Base-by-base conservation (phyloP, 2,329 filamentous ascomycete genomes). In the Hymenoscyphus occultus region DNA sequence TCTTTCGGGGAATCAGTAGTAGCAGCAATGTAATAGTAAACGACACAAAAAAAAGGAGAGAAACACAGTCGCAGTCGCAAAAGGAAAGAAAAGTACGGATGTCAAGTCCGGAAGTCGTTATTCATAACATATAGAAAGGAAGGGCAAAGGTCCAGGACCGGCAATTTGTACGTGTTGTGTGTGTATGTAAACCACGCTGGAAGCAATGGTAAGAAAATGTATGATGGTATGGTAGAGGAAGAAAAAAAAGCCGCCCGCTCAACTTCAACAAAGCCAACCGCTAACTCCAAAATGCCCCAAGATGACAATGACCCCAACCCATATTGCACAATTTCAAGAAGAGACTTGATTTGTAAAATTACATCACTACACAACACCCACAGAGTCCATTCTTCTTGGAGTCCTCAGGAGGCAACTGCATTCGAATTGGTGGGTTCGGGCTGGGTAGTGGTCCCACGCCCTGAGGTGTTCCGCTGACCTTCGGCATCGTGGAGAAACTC, bases 331-430 rank as follows among this genome's bases (percentile, higher is more conserved):
- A 28, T n/a, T 51, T n/a, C 22, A 12, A 19, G 22, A 51, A 51
- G 45, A 51, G 45, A 51, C 45, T 51, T 19, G 45, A 51, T 28
- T 48, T 22, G 19, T 51, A 67, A 67, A 66, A 22, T 77, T 75
- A 84, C 82, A 84, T 84, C 67, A 84, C 76, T 60, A 81, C 75
- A 69, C 82, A 84, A 76, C 82, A 84, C 58, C 80, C 81, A 69
- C 82, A 83, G 9, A 71, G 69, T 4, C 74, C 79, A 69, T 79
- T 80, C 71, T 80, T 80, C 59, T 77, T 75, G 39, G 79, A 76
- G 62, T 85, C 82, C 66, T 86, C 82, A 12, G 80, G 80, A 4
- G 82, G 80, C 59, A 87, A 81, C 56, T 84, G 83, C 31, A 86
- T 75, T 67, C 82, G 80, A 56, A 83, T 80, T 5, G 82, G 78